Percentiles rank a stretch among this genome's conserved stretches.
Evolutionary conservation across 306 rosid species (phyloP).

Genomic region (Boehmeria nivea): DNA sequence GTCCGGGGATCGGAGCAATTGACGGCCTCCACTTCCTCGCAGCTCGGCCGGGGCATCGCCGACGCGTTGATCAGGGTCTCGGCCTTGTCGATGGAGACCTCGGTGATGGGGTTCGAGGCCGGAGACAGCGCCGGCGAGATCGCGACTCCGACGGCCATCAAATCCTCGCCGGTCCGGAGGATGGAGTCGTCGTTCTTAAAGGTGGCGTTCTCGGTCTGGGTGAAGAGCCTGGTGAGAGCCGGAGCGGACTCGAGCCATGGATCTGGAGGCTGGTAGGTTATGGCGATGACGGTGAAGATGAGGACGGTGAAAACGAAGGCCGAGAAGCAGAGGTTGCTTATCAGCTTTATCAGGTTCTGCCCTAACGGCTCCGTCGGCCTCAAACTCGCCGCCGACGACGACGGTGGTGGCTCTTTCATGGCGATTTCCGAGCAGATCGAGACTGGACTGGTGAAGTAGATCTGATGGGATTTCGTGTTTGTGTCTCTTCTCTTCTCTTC

Average conservation of each 20-base stretch:
- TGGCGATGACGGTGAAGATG: constrained; percentile 82
- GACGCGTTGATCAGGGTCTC: constrained; percentile 41
- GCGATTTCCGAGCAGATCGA: constrained; percentile 22
- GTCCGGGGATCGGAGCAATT: constrained; percentile 83
- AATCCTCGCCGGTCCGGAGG: constrained; percentile 81
- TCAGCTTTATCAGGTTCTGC: constrained; percentile 77
- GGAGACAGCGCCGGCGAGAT: constrained; percentile 33
- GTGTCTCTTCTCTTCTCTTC: too few species aligned
- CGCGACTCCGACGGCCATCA: constrained; percentile 21
- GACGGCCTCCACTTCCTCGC: constrained; percentile 32
- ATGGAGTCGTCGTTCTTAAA: constrained; percentile 69
- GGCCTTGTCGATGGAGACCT: constrained; percentile 43
- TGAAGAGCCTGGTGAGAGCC: constrained; percentile 75
- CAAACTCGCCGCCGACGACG: not conserved
- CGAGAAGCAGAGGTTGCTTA: constrained; percentile 85
- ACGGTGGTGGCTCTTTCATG: constrained; percentile 61
- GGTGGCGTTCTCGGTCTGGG: constrained; percentile 72
- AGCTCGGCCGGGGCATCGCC: constrained; percentile 16
- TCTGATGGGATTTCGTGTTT: too few species aligned
- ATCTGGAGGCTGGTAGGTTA: constrained; percentile 97
- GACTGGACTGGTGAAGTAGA: not conserved
- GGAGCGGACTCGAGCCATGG: constrained; percentile 97
- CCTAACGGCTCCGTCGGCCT: constrained; percentile 61
- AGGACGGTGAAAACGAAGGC: constrained; percentile 79
- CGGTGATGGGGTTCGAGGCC: constrained; percentile 36